A percentile compares a stretch with the other conserved stretches of the same genome.
Conservation (phyloP, 495 filamentous ascomycete genomes). For the Tuber magnatum region DNA sequence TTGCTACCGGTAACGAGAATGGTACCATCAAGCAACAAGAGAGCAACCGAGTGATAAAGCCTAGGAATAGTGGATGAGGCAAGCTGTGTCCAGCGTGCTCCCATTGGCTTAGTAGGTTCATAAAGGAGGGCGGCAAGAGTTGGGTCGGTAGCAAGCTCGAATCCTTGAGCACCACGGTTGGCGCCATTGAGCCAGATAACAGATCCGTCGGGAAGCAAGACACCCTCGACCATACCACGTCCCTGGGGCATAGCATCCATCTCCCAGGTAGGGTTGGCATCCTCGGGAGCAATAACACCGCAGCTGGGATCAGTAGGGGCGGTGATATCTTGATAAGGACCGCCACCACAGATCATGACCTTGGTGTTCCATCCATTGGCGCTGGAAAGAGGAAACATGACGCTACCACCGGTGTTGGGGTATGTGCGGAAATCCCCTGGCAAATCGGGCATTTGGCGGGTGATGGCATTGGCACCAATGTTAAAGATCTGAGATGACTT, state of each 20-base stretch:
- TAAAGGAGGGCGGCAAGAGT: constrained; percentile 56
- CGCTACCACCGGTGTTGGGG: constrained; percentile 57
- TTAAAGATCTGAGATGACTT: constrained; percentile 55
- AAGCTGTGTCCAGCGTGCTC: constrained; percentile 50
- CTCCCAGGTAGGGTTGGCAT: constrained; percentile 50
- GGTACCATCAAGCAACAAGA: constrained; percentile 55
- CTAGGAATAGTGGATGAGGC: constrained; percentile 49
- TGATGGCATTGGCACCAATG: constrained; percentile 43
- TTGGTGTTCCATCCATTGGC: constrained; percentile 50
- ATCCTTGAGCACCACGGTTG: constrained; percentile 55
- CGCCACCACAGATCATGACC: constrained; percentile 57
- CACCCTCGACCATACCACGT: constrained; percentile 56
- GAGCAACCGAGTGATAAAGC: constrained; percentile 54
- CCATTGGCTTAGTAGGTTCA: constrained; percentile 48
- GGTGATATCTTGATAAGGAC: constrained; percentile 57
- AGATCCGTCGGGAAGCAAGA: constrained; percentile 55
- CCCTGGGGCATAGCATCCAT: constrained; percentile 59
- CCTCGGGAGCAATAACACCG: constrained; percentile 53
- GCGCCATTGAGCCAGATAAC: constrained; percentile 56
- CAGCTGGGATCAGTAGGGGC: constrained; percentile 55
- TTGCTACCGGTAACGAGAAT: constrained; percentile 55
- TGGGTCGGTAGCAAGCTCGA: constrained; percentile 50
- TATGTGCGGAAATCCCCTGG: constrained; percentile 56
- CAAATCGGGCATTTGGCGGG: constrained; percentile 51
- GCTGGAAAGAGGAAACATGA: constrained; percentile 52